Percentiles rank a stretch among this genome's conserved stretches.
Evolutionary conservation across 306 rosid genomes (phyloP).

Genomic region (Quercus wislizeni): DNA sequence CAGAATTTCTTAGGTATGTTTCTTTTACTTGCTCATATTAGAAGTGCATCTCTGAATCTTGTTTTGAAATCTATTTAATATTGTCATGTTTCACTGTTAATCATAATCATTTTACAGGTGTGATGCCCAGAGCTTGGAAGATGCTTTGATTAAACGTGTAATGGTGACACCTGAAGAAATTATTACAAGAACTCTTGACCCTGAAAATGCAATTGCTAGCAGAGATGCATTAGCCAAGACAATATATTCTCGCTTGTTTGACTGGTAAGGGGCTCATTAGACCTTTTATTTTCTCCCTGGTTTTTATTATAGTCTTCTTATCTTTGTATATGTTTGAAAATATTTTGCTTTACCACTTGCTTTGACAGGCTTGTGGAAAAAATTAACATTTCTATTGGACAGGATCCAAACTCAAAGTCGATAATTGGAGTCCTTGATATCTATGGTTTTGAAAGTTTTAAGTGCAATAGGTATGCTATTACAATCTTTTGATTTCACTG

Average conservation of each 20-base stretch:
- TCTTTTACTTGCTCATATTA: background rate
- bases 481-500: background rate
- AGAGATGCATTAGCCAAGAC: too few relatives aligned
- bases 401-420: conserved; percentile 87
- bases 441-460: conserved; percentile 97
- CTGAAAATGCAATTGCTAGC: too few relatives aligned
- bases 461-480: conserved; percentile 77
- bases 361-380: too few relatives aligned
- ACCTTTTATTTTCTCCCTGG: too few relatives aligned
- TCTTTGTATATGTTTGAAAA: too few relatives aligned
- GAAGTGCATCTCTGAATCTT: background rate
- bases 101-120: conserved; percentile 40
- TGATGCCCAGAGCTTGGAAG: conserved; percentile 95
- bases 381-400: conserved; percentile 90
- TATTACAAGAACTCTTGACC: too few relatives aligned
- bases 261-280: too few relatives aligned
- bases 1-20: conserved; percentile 80
- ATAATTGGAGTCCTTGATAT: conserved; percentile 98
- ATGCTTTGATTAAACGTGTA: conserved; percentile 90
- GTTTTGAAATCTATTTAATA: background rate
- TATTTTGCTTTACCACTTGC: too few relatives aligned
- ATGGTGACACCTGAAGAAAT: too few relatives aligned
- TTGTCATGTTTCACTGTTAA: background rate
- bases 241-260: too few relatives aligned
- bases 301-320: too few relatives aligned